Evolutionary conservation across 2,329 filamentous ascomycete species (phyloP).

Genomic region (Anthostomella pinea): DNA sequence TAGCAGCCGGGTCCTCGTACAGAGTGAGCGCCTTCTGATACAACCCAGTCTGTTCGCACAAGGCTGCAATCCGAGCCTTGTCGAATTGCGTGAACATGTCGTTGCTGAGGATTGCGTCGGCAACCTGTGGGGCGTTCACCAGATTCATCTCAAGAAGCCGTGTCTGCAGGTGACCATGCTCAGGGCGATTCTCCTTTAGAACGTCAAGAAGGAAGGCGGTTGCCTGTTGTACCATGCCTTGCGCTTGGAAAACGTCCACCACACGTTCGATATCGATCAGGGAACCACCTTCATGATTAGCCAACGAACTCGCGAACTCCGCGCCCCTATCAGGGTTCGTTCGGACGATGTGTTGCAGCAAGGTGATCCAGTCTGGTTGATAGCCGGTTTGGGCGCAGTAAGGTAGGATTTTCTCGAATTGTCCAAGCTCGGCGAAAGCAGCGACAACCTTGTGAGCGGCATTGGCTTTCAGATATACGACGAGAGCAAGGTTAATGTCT

Average conservation of each 20-base stretch:
- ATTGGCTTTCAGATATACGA: constrained; percentile 88
- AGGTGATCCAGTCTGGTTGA: constrained; percentile 89
- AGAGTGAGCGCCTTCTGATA: constrained; percentile 87
- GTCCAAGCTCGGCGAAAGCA: constrained; percentile 89
- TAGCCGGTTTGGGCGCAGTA: constrained; percentile 85
- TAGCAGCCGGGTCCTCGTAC: constrained; percentile 82
- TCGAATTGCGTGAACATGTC: constrained; percentile 99
- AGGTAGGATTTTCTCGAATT: constrained; percentile 94
- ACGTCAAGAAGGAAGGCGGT: constrained; percentile 98
- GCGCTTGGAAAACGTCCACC: constrained; percentile 96
- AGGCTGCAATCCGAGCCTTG: constrained; percentile 78
- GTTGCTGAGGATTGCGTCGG: constrained; percentile 95
- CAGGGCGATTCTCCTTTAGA: constrained; percentile 88
- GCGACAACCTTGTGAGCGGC: constrained; percentile 92
- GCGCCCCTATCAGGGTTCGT: constrained; percentile 90
- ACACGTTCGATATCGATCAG: constrained; percentile 91
- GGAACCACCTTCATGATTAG: constrained; percentile 82
- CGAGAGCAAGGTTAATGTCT: constrained; percentile 82
- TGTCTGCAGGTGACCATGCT: constrained; percentile 91
- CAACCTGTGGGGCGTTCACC: constrained; percentile 92
- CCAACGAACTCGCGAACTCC: constrained; percentile 90
- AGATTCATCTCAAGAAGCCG: constrained; percentile 97
- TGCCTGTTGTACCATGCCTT: constrained; percentile 95
- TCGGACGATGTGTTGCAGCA: constrained; percentile 89
- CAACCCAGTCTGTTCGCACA: constrained; percentile 92